These are phyloP conservation scores for Mallotus nudiflorus DNA, from an alignment of 345 rosid genomes.

Conservation along the genomic window DNA sequence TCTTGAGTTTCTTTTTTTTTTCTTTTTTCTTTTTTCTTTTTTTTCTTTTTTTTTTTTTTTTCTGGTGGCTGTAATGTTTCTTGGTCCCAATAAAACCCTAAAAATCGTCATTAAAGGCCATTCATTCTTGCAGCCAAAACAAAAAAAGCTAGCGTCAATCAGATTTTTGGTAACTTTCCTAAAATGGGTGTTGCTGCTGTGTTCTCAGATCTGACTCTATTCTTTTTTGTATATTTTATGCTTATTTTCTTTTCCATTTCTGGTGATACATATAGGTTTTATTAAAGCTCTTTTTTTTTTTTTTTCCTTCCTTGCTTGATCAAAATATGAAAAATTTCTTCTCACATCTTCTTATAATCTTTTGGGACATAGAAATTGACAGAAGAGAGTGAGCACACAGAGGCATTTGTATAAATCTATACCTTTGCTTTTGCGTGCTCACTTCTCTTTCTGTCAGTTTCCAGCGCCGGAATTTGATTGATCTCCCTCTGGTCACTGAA, in stretches of 20 bases:
- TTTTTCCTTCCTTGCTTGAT: too few species aligned
- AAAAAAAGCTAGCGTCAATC: constrained; percentile 12
- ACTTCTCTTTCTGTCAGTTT: constrained; percentile 93
- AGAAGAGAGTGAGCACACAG: constrained; percentile 99
- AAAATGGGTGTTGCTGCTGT: constrained; percentile 33
- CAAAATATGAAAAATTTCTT: too few species aligned
- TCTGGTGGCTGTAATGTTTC: background rate
- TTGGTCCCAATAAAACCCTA: constrained; percentile 30
- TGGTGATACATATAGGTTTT: background rate
- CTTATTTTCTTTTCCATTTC: constrained; percentile 4
- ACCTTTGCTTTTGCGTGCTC: constrained; percentile 91
- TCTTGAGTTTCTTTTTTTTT: background rate
- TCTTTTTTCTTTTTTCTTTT: too few species aligned
- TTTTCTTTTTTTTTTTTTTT: too few species aligned
- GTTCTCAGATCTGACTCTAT: constrained; percentile 56
- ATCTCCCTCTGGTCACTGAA: constrained; percentile 4
- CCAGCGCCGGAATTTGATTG: constrained; percentile 49
- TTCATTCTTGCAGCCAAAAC: constrained; percentile 11
- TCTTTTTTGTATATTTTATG: constrained; percentile 9
- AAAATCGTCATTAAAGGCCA: constrained; percentile 14
- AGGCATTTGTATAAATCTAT: constrained; percentile 62
- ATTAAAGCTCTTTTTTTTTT: background rate
- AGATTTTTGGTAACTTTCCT: constrained; percentile 38
- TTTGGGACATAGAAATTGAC: constrained; percentile 70
- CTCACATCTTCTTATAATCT: background rate